These are phyloP conservation scores for Lobosporangium transversale DNA, from an alignment of 192 early-diverging fungal species.

Conservation along the genomic window DNA sequence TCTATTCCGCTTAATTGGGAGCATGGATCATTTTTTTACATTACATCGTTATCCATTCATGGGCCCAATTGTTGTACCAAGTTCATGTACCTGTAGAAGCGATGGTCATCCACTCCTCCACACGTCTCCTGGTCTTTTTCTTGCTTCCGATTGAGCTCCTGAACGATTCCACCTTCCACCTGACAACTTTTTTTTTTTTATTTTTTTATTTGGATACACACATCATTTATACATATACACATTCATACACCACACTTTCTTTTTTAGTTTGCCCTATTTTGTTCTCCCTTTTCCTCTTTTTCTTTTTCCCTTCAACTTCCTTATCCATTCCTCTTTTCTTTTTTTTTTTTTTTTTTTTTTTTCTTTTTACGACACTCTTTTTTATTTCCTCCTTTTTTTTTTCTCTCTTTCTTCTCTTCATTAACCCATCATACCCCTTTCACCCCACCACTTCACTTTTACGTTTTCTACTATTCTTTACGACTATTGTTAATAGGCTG, in stretches of 20 bases:
- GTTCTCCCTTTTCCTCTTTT: conserved; percentile 4
- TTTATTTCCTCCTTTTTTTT: too few relatives aligned
- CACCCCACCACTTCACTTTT: too few relatives aligned
- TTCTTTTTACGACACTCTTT: too few relatives aligned
- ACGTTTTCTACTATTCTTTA: not conserved
- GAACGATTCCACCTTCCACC: conserved; percentile 18
- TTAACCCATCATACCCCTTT: not conserved
- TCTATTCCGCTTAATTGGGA: too few relatives aligned
- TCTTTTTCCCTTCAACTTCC: not conserved
- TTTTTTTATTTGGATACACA: not conserved
- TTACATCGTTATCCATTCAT: too few relatives aligned
- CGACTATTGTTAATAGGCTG: not conserved
- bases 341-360: not conserved
- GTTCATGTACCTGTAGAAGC: not conserved
- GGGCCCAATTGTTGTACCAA: too few relatives aligned
- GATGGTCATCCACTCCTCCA: not conserved
- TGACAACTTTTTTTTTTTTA: conserved; percentile 10
- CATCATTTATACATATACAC: too few relatives aligned
- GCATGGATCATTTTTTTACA: too few relatives aligned
- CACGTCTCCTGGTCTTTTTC: not conserved
- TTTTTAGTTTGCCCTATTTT: too few relatives aligned
- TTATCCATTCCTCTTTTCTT: not conserved
- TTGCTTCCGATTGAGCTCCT: not conserved
- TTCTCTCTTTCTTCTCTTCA: not conserved
- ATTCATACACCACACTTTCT: too few relatives aligned